Percentiles rank a stretch among this genome's conserved stretches.
phyloP scores from a whole-genome alignment of 768 basidiomycete genomes.

The Lactarius sanguifluus region DNA sequence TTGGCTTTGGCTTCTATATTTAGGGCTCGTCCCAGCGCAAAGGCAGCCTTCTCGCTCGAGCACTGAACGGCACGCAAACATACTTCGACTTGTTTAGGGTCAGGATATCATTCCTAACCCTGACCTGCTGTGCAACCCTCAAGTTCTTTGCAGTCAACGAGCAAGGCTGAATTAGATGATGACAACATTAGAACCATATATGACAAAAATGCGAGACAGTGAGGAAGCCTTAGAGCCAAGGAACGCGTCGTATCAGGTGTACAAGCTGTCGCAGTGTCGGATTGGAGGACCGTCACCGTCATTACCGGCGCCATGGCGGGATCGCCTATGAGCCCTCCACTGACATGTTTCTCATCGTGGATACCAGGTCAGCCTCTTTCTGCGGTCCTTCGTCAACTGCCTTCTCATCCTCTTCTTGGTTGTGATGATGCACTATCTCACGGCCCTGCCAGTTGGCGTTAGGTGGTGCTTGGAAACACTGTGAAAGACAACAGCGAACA shows the following conservation, averaged over 20 bases:
- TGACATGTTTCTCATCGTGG: conserved; percentile 1
- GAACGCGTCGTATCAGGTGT: not conserved
- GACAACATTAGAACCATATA: not conserved
- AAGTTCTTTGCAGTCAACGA: not conserved
- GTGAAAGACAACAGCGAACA: not conserved
- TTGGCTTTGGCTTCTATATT: no score
- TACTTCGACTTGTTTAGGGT: no score
- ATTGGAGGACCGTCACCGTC: not conserved
- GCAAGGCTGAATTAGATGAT: not conserved
- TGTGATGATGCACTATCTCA: conserved; percentile 25
- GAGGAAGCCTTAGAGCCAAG: not conserved
- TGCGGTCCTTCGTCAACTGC: not conserved
- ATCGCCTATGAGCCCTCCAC: conserved; percentile 10
- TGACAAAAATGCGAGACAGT: not conserved
- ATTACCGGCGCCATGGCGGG: not conserved
- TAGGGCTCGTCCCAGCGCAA: no score
- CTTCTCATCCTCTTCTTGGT: conserved; percentile 6
- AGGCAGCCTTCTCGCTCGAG: no score
- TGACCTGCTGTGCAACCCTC: no score
- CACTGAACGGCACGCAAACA: no score
- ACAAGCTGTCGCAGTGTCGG: not conserved
- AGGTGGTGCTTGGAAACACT: not conserved
- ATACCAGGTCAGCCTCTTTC: conserved; percentile 7
- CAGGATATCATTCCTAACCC: no score
- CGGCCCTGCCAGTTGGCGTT: conserved; percentile 16